phyloP scores from a whole-genome alignment of 148 eudicot species.

The Rheum nobile region DNA sequence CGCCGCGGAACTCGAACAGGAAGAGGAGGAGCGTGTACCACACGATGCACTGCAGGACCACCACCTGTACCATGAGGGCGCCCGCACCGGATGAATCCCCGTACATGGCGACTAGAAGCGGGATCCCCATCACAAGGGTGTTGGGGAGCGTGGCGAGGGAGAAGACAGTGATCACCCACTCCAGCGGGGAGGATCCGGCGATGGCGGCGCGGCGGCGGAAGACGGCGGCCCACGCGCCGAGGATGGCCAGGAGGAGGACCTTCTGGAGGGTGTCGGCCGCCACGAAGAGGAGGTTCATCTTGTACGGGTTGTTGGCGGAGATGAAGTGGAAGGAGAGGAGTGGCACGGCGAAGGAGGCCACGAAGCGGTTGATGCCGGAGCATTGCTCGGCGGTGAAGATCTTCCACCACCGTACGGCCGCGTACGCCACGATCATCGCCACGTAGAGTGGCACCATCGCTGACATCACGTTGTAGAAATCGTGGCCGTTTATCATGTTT shows the following conservation, averaged over 20 bases:
- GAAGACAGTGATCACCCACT: slow-evolving; percentile 40
- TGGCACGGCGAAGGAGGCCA: slow-evolving; percentile 40
- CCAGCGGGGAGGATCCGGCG: slow-evolving; percentile 20
- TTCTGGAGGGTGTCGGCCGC: slow-evolving; percentile 45
- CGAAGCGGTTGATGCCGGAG: slow-evolving; percentile 52
- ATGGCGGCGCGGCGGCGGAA: slow-evolving; percentile 2
- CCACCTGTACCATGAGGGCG: slow-evolving; percentile 33
- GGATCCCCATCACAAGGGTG: slow-evolving; percentile 51
- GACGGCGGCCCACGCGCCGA: slow-evolving; percentile 16
- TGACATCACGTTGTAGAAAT: slow-evolving; percentile 36
- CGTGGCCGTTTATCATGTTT: slow-evolving; percentile 28
- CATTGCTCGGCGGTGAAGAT: slow-evolving; percentile 45
- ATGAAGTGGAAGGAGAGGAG: slow-evolving; percentile 45
- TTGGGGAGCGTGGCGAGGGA: slow-evolving; percentile 43
- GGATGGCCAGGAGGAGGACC: slow-evolving; percentile 20
- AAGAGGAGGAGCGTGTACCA: slow-evolving; percentile 56
- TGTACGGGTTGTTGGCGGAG: slow-evolving; percentile 33
- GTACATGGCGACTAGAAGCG: slow-evolving; percentile 40
- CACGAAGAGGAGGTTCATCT: slow-evolving; percentile 38
- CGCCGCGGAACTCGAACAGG: slow-evolving; percentile 62
- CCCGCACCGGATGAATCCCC: slow-evolving; percentile 21
- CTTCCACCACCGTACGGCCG: slow-evolving; percentile 51
- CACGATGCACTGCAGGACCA: slow-evolving; percentile 36
- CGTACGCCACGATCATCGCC: slow-evolving; percentile 46
- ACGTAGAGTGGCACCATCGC: slow-evolving; percentile 47